Evolutionary conservation across 306 rosid genomes (phyloP).

Genomic region (Dryas alaskensis): DNA sequence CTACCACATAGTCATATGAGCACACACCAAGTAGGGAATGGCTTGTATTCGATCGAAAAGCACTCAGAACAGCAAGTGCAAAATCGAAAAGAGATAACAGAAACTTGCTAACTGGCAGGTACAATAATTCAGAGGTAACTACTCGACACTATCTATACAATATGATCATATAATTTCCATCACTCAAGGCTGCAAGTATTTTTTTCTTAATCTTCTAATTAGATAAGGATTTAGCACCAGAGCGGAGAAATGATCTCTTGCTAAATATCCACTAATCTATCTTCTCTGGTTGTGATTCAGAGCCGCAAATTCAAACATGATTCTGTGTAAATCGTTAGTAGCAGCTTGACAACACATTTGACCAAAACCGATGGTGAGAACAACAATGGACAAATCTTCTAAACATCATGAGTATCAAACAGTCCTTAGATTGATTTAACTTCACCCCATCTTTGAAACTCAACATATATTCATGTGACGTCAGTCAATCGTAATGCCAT

Average conservation of each 20-base stretch:
- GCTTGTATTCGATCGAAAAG: neutral
- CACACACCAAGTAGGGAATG: neutral
- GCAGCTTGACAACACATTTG: no score
- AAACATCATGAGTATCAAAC: neutral
- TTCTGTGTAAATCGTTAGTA: no score
- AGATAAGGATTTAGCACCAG: no score
- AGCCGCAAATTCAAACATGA: no score
- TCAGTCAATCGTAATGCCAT: slow-evolving; percentile 22
- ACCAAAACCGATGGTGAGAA: neutral
- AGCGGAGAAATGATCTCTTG: no score
- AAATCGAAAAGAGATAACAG: neutral
- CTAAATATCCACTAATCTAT: no score
- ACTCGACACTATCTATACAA: neutral
- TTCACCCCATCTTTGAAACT: neutral
- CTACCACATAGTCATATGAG: neutral
- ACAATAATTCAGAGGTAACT: neutral
- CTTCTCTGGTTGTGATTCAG: no score
- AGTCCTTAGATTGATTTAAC: neutral
- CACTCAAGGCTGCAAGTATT: no score
- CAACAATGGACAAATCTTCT: neutral
- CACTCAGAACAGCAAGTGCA: slow-evolving; percentile 10
- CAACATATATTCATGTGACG: slow-evolving; percentile 18
- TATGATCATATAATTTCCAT: no score
- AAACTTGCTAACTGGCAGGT: neutral
- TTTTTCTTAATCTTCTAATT: no score